Conservation (phyloP, 2,329 filamentous ascomycete species). For the Clathrospora elynae region DNA sequence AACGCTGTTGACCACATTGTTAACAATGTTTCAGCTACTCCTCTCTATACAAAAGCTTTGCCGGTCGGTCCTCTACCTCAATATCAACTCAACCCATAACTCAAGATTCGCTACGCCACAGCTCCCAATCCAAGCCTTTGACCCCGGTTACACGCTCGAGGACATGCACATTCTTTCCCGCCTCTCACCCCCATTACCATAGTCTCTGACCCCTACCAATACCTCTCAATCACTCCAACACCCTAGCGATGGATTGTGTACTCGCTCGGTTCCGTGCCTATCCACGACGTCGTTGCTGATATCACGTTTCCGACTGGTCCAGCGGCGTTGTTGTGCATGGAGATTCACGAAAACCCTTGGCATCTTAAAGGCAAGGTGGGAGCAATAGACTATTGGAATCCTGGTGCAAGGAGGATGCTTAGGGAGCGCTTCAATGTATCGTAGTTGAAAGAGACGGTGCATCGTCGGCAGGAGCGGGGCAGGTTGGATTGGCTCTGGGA, state of each 20-base stretch:
- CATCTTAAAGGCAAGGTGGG: neutral
- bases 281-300: slow-evolving; percentile 10
- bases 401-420: slow-evolving; percentile 9
- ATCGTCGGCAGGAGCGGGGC: no score
- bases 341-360: slow-evolving; percentile 5
- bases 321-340: slow-evolving; percentile 6
- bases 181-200: slow-evolving; percentile 9
- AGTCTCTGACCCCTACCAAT: slow-evolving; percentile 12
- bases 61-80: no score
- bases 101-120: neutral
- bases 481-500: no score
- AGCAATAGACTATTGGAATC: neutral
- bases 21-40: slow-evolving; percentile 6
- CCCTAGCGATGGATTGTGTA: slow-evolving; percentile 4
- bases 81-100: no score
- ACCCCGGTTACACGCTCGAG: neutral
- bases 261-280: neutral
- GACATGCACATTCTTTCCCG: neutral
- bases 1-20: slow-evolving; percentile 18
- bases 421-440: no score
- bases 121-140: slow-evolving; percentile 5
- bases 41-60: no score
- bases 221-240: slow-evolving; percentile 12
- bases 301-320: slow-evolving; percentile 6
- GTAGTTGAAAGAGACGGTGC: no score